Percentiles rank a stretch among this genome's conserved stretches.
These are phyloP conservation scores for Cordyceps fumosorosea DNA, from an alignment of 2,329 filamentous ascomycete species.

Conservation along the genomic window DNA sequence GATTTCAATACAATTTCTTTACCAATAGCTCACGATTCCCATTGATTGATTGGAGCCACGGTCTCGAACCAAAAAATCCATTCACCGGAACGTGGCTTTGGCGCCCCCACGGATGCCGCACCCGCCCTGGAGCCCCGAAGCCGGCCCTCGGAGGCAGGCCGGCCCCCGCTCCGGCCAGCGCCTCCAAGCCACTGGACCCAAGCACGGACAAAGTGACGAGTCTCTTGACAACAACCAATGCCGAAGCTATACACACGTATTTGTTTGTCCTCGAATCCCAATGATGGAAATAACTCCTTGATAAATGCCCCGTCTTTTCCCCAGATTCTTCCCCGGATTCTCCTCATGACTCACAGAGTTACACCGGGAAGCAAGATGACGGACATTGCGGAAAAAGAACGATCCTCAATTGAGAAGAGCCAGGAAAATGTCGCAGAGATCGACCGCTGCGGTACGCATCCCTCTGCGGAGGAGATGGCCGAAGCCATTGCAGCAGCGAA, in stretches of 20 bases:
- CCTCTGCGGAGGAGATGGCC: constrained; percentile 13
- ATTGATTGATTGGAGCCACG: no score
- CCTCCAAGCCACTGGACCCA: neutral
- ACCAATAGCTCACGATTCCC: no score
- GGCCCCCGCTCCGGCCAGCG: neutral
- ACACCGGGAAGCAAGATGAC: neutral
- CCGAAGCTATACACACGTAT: neutral
- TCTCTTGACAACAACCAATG: neutral
- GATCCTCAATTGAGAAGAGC: constrained; percentile 4
- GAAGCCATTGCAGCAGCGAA: constrained; percentile 13
- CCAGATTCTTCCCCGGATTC: neutral
- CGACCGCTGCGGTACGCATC: constrained; percentile 3
- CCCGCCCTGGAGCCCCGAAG: neutral
- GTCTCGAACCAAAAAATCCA: no score
- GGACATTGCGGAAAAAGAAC: neutral
- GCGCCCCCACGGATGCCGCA: neutral
- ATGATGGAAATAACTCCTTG: neutral
- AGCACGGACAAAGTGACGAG: neutral
- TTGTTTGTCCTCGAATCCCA: neutral
- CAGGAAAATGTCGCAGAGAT: neutral
- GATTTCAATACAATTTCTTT: no score
- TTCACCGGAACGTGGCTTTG: neutral
- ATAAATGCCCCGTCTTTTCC: neutral
- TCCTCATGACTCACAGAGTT: neutral
- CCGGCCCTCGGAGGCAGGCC: neutral